A percentile compares a stretch with the other conserved stretches of the same genome.
These are phyloP conservation scores for Noccaea bulbosa DNA, from an alignment of 345 rosid species.

Conservation along the genomic window DNA sequence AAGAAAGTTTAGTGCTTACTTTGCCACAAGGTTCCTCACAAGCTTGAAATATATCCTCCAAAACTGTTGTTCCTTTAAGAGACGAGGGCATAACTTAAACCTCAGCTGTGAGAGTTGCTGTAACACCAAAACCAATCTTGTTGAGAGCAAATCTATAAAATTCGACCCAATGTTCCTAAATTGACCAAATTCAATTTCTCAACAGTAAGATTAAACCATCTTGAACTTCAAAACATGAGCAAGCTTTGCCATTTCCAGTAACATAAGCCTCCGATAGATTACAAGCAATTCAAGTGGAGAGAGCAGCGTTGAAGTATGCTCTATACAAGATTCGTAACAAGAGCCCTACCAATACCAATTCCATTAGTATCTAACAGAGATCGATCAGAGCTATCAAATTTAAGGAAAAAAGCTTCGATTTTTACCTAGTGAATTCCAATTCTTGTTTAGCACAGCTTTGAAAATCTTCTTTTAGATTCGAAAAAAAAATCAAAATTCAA, in stretches of 20 bases:
- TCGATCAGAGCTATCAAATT: too few species aligned
- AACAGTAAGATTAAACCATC: background rate
- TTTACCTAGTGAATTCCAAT: too few species aligned
- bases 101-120: constrained; percentile 89
- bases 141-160: background rate
- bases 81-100: constrained; percentile 74
- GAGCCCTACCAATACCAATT: too few species aligned
- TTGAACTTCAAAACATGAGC: background rate
- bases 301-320: background rate
- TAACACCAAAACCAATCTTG: constrained; percentile 22
- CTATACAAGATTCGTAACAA: background rate
- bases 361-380: too few species aligned
- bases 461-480: too few species aligned
- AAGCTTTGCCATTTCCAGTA: constrained; percentile 14
- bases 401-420: too few species aligned
- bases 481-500: too few species aligned
- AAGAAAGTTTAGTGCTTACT: constrained; percentile 48
- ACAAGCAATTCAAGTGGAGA: background rate
- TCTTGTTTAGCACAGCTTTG: too few species aligned
- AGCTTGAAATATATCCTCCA: constrained; percentile 85
- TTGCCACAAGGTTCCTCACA: constrained; percentile 66
- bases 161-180: background rate
- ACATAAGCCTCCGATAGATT: background rate
- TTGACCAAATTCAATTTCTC: background rate
- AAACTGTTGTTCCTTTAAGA: constrained; percentile 77